Conservation (phyloP, 2,329 filamentous ascomycete genomes). For the Neospermospora avenae region DNA sequence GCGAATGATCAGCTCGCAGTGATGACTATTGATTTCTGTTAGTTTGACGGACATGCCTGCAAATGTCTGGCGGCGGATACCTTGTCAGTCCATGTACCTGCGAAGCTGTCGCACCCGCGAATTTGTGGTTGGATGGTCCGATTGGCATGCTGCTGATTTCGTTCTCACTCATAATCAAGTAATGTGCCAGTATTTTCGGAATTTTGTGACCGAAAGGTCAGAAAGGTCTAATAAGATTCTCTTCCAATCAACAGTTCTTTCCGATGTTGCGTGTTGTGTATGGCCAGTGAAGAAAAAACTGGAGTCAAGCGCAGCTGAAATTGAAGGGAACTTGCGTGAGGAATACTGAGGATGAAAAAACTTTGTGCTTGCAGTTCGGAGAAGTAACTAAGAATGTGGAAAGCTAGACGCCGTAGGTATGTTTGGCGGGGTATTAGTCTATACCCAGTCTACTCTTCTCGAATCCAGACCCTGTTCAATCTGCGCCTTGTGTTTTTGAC, state of each 20-base stretch:
- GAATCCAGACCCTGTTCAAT: conserved; percentile 18
- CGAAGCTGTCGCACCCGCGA: conserved; percentile 26
- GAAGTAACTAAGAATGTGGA: not conserved
- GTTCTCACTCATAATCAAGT: not conserved
- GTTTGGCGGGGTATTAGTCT: conserved; percentile 18
- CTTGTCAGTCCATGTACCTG: conserved; percentile 25
- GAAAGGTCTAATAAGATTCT: too few species aligned
- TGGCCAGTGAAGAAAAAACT: too few species aligned
- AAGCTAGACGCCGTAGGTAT: conserved; percentile 12
- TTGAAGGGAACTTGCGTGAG: too few species aligned
- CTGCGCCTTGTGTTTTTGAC: conserved; percentile 17
- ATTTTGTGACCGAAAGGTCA: too few species aligned
- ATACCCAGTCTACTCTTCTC: conserved; percentile 8
- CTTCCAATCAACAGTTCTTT: not conserved
- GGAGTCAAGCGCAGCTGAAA: too few species aligned
- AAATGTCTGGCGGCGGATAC: conserved; percentile 16
- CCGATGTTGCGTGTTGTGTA: too few species aligned
- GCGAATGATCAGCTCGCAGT: conserved; percentile 56
- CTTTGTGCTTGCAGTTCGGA: not conserved
- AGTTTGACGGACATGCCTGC: not conserved
- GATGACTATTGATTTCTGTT: conserved; percentile 41
- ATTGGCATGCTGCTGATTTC: not conserved
- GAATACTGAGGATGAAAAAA: not conserved
- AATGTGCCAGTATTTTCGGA: not conserved
- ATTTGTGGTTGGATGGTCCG: conserved; percentile 24